Percentiles rank a stretch among this genome's conserved stretches.
These are phyloP conservation scores for Claviceps fusiformis DNA, from an alignment of 2,329 filamentous ascomycete species.

Conservation along the genomic window DNA sequence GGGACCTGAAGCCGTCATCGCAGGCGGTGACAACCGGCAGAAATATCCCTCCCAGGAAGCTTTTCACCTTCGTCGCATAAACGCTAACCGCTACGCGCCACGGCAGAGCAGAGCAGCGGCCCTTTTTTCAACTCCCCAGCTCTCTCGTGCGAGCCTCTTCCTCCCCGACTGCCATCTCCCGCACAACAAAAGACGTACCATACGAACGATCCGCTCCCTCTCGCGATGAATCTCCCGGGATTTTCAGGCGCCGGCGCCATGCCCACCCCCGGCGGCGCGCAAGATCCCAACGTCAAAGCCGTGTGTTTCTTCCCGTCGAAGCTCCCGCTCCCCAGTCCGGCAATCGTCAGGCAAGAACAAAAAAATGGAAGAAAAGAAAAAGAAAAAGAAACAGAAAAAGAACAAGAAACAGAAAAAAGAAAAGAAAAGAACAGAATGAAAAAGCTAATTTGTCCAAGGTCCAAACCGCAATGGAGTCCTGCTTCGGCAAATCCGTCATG, in stretches of 20 bases:
- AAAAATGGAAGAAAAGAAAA: background rate
- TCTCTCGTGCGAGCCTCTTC: background rate
- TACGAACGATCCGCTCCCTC: background rate
- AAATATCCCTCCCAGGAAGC: slow-evolving; percentile 17
- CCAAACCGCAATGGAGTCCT: slow-evolving; percentile 80
- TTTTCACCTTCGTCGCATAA: background rate
- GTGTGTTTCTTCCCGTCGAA: slow-evolving; percentile 18
- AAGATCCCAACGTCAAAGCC: slow-evolving; percentile 39
- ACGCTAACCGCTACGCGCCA: background rate
- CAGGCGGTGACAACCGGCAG: slow-evolving; percentile 26
- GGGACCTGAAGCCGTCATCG: background rate
- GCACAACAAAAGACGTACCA: background rate
- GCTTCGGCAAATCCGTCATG: slow-evolving; percentile 75
- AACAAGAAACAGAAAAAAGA: background rate
- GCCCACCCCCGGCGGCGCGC: slow-evolving; percentile 19
- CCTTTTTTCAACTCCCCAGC: background rate
- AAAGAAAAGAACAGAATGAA: background rate
- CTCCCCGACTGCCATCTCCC: background rate
- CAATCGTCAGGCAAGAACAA: background rate
- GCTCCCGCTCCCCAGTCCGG: background rate
- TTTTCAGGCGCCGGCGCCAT: slow-evolving; percentile 14
- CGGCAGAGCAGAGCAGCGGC: background rate
- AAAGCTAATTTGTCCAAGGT: slow-evolving; percentile 38
- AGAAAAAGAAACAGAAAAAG: background rate
- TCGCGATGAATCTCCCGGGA: slow-evolving; percentile 25